A percentile compares a stretch with the other conserved stretches of the same genome.
phyloP scores from a whole-genome alignment of 1,139 yeast species.

The Arxiozyma bovina region DNA sequence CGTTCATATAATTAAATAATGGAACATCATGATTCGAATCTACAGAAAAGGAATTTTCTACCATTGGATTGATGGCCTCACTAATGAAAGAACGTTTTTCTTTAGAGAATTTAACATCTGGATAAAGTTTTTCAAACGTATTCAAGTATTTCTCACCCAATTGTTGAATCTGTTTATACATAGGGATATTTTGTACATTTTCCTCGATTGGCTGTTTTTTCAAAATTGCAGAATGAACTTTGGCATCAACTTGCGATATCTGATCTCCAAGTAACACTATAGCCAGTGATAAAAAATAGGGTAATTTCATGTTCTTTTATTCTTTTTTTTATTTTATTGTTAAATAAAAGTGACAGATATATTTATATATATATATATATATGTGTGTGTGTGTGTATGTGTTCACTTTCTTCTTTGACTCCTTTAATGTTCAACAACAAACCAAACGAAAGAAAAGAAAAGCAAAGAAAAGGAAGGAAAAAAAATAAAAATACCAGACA shows the following conservation, averaged over 20 bases:
- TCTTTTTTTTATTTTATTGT: too few species aligned
- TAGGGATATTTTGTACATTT: conserved; percentile 49
- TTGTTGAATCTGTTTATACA: conserved; percentile 57
- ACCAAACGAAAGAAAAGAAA: too few species aligned
- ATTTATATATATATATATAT: too few species aligned
- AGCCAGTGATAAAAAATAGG: conserved; percentile 67
- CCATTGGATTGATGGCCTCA: conserved; percentile 3
- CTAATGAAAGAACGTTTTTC: conserved; percentile 21
- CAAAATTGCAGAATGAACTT: conserved; percentile 53
- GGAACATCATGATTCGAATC: conserved; percentile 57
- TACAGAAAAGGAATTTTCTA: conserved; percentile 5
- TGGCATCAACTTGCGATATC: conserved; percentile 44
- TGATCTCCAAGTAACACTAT: conserved; percentile 39
- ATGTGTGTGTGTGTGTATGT: too few species aligned
- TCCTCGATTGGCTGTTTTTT: conserved; percentile 50
- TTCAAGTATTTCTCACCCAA: conserved; percentile 66
- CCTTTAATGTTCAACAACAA: too few species aligned
- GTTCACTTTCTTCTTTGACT: too few species aligned
- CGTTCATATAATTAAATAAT: conserved; percentile 83
- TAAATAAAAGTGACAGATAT: too few species aligned
- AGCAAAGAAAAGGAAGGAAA: too few species aligned
- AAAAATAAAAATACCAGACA: too few species aligned
- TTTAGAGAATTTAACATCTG: conserved; percentile 27
- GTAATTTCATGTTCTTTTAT: conserved; percentile 39
- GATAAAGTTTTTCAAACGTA: conserved; percentile 41